Conservation (phyloP, 2,329 filamentous ascomycete genomes). For the Cercospora sojina region DNA sequence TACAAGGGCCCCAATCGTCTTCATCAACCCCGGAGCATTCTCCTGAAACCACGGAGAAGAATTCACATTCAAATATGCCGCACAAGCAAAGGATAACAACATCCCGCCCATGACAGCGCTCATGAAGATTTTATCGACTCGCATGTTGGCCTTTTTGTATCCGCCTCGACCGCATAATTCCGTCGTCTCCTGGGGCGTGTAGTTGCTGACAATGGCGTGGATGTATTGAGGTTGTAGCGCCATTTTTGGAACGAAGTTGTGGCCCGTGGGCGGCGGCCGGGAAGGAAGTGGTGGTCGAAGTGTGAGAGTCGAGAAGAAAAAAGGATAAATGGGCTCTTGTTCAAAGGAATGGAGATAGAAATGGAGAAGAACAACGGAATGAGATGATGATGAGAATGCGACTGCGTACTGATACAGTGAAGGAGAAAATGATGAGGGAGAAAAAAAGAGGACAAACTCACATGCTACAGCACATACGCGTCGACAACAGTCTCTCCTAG, state of each 20-base stretch:
- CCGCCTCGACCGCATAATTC: conserved; percentile 53
- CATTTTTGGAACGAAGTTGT: not conserved
- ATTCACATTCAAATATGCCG: conserved; percentile 32
- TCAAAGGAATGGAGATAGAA: not conserved
- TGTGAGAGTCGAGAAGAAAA: no score
- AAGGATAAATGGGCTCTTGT: no score
- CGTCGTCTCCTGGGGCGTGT: conserved; percentile 43
- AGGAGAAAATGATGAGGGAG: not conserved
- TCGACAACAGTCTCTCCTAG: not conserved
- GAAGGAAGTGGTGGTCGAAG: no score
- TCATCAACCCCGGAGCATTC: conserved; percentile 38
- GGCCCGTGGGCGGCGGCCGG: no score
- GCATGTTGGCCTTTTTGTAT: conserved; percentile 54
- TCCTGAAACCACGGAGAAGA: conserved; percentile 37
- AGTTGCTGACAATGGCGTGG: conserved; percentile 22
- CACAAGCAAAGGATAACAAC: conserved; percentile 54
- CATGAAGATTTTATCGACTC: conserved; percentile 54
- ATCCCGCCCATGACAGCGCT: conserved; percentile 54
- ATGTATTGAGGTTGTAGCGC: conserved; percentile 11
- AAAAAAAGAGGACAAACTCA: not conserved
- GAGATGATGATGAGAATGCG: not conserved
- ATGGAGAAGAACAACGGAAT: not conserved
- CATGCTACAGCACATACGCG: not conserved
- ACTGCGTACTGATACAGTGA: not conserved
- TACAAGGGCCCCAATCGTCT: conserved; percentile 32